Conservation (phyloP, 2,329 filamentous ascomycete genomes). For the Penicillium sp. region DNA sequence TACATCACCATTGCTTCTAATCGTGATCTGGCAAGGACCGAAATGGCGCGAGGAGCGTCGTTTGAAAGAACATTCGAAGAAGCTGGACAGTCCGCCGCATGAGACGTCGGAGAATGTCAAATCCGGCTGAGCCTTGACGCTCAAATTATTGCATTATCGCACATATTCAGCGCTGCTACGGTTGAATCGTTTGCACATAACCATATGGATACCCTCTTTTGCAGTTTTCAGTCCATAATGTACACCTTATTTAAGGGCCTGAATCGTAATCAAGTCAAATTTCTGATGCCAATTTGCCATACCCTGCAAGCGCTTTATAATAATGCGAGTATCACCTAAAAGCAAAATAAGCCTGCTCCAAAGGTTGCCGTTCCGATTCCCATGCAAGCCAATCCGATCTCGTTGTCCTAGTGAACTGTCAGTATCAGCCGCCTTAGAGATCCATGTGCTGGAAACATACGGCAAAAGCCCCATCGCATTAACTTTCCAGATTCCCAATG, state of each 20-base stretch:
- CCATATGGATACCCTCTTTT: neutral
- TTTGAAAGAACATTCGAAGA: conserved; percentile 25
- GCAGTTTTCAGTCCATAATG: neutral
- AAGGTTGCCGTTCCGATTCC: conserved; percentile 72
- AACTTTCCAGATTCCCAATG: conserved; percentile 90
- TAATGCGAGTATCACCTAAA: conserved; percentile 39
- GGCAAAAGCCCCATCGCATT: conserved; percentile 94
- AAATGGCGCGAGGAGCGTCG: conserved; percentile 46
- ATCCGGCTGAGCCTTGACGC: neutral
- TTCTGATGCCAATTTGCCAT: neutral
- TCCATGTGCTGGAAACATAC: conserved; percentile 50
- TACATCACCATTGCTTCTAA: conserved; percentile 43
- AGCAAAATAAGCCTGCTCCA: conserved; percentile 66
- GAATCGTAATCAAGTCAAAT: neutral
- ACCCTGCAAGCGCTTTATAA: neutral
- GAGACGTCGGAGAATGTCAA: neutral
- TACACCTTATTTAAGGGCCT: neutral
- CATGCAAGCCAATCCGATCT: conserved; percentile 97
- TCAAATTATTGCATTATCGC: neutral
- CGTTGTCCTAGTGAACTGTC: conserved; percentile 66
- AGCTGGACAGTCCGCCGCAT: neutral
- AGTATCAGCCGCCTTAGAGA: conserved; percentile 2
- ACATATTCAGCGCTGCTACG: neutral
- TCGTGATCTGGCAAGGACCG: conserved; percentile 43
- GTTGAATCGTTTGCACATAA: neutral